Evolutionary conservation across 495 filamentous ascomycete species (phyloP), one percentile per base, ranked within the genome.

Genomic region (Annulohypoxylon nitens): DNA sequence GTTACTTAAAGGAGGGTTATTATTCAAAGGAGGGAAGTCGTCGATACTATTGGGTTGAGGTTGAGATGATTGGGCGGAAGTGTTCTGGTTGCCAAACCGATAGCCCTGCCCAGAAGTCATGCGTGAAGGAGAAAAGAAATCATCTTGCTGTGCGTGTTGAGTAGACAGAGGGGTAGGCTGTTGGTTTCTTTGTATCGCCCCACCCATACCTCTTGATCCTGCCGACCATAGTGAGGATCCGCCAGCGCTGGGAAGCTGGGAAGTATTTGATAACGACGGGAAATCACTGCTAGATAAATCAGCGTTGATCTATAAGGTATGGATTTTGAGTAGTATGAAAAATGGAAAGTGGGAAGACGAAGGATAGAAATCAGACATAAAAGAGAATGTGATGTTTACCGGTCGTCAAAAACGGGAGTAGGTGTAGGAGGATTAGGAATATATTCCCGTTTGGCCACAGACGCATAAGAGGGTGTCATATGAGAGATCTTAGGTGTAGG

Each of bases 21-120:
- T 78, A 57, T 92, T 91, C 60, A 96, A 82, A 10, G 94, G 91
- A 48, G 94, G 94, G 61, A 97, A 97, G 9, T 97, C 94, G 23
- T 97, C 93, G 20, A 91, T 90, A 70, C 86, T 90, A 64, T 83
- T 88, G 12, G 88, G 86, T 68, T 91, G 92, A 20, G 89, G 87
- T 67, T 95, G 93, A 67, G 71, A 85, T 75, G 80, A 87, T 75
- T 86, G 92, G 77, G 77, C 85, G 78, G 78, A 88, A 82, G 69
- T 79, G 47, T 76, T 81, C 72, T 88, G 87, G 71, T 71, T 84
- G 25, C 86, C 84, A 74, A 88, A 88, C 39, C 86, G 81, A 70
- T 87, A 88, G 12, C 86, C 88, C 70, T 93, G 91, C 30, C 83
- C 88, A 0, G 83, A 80, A 16, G 81, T 81, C 64, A 85, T 75